A percentile compares a stretch with the other conserved stretches of the same genome.
Conservation (phyloP, 73 alveolate species). For the Uronychia setigera region DNA sequence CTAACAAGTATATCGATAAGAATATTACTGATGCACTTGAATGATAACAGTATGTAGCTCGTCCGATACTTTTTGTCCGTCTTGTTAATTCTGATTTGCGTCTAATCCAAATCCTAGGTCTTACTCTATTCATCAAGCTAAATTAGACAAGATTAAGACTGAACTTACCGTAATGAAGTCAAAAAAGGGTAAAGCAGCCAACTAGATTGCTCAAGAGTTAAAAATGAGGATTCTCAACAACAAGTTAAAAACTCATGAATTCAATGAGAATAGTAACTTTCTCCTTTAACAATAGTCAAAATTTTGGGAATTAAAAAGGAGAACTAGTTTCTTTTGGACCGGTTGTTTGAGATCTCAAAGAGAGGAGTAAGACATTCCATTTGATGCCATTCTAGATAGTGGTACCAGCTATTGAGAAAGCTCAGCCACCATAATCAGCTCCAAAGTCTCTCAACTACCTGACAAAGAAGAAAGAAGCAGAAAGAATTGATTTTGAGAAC, state of each 20-base stretch:
- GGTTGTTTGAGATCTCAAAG: conserved; percentile 50
- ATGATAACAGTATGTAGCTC: too few species aligned
- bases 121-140: too few species aligned
- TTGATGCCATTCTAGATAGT: neutral
- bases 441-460: conserved; percentile 26
- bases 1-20: too few species aligned
- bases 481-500: conserved; percentile 56
- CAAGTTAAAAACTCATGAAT: conserved; percentile 8
- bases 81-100: too few species aligned
- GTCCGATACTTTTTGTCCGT: too few species aligned
- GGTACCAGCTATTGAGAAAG: neutral
- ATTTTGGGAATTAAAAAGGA: conserved; percentile 43
- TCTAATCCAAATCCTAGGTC: too few species aligned
- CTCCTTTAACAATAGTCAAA: conserved; percentile 20
- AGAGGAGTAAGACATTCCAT: conserved; percentile 48
- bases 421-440: neutral
- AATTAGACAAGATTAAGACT: too few species aligned
- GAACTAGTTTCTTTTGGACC: conserved; percentile 35
- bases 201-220: too few species aligned
- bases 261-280: conserved; percentile 5
- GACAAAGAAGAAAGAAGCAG: conserved; percentile 52
- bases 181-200: too few species aligned
- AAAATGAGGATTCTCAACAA: neutral
- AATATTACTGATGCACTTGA: too few species aligned
- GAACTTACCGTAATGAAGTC: too few species aligned